These are phyloP conservation scores for Purpureocillium takamizusanense DNA, from an alignment of 2,329 filamentous ascomycete species.

Conservation along the genomic window DNA sequence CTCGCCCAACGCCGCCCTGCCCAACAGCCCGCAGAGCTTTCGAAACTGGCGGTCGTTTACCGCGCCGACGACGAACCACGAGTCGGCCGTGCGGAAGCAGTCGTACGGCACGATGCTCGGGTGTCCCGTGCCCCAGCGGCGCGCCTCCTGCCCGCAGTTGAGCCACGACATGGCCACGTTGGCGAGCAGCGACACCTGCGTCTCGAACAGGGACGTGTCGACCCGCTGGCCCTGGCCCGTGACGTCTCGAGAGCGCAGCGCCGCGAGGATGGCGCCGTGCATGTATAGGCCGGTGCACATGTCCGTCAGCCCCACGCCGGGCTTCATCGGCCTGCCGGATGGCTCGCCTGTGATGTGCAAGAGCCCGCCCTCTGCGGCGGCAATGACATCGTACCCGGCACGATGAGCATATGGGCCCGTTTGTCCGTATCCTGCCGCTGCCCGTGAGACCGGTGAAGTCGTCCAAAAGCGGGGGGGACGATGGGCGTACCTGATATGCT, in stretches of 20 bases:
- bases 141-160: slow-evolving; percentile 27
- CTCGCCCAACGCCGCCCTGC: slow-evolving; percentile 9
- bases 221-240: slow-evolving; percentile 32
- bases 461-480: too few relatives aligned
- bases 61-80: slow-evolving; percentile 20
- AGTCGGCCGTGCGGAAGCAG: slow-evolving; percentile 27
- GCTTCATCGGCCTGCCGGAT: slow-evolving; percentile 27
- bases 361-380: slow-evolving; percentile 30
- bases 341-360: slow-evolving; percentile 33
- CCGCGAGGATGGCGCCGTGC: slow-evolving; percentile 33
- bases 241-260: slow-evolving; percentile 24
- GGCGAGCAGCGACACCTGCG: slow-evolving; percentile 28
- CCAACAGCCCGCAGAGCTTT: slow-evolving; percentile 17
- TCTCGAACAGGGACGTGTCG: slow-evolving; percentile 35
- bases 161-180: slow-evolving; percentile 30
- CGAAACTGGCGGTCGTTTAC: slow-evolving; percentile 26
- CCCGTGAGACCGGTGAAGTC: too few relatives aligned
- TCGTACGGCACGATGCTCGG: slow-evolving; percentile 38
- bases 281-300: slow-evolving; percentile 35
- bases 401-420: slow-evolving; percentile 29
- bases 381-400: slow-evolving; percentile 36
- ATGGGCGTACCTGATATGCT: slow-evolving; percentile 22
- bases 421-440: slow-evolving; percentile 21
- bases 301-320: slow-evolving; percentile 32
- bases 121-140: slow-evolving; percentile 35